Base-by-base conservation (phyloP, 2,329 filamentous ascomycete species). In the Macrophomina pseudophaseolina region DNA sequence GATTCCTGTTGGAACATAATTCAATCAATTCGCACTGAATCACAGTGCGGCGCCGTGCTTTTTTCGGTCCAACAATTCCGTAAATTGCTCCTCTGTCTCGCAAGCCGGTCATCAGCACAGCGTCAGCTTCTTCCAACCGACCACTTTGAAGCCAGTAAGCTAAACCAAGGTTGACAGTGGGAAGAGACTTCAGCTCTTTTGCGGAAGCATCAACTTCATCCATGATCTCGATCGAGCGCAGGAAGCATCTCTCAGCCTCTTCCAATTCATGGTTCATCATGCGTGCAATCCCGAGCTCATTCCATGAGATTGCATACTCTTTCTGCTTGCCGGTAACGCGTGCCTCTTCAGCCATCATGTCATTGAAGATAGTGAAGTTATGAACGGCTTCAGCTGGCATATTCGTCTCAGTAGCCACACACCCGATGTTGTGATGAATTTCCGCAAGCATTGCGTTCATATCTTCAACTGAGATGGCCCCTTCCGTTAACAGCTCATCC, bases 101-200 rank as follows among this genome's bases (percentile, higher is more conserved):
- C 14, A 71, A 51, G 3, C 67, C 67, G 16, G 68, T 46, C 44
- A 42, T 48, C 16, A 71, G 35, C 2, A 63, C 64, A 2, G 5
- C 48, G n/a, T 60, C n/a, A 2, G 71, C 71, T 30, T 70, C 56
- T 44, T 59, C 60, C 42, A 65, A 40, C 28, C 65, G 42, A 7
- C 38, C 54, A 16, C 59, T 64, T 16, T 49, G 69, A n/a, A 73
- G 40, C 71, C 70, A 72, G 51, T 69, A 70, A 11, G 67, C 67
- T 1, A 71, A 60, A 1, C 70, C 71, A 5, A 73, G 64, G 30
- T 73, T 73, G 2, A 68, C 70, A 8, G 66, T 35, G 0, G 71
- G 71, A 16, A 72, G 46, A 33, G 70, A 69, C 1, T 69, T 35
- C 32, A 63, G 18, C 18, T 59, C 42, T 11, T 46, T 59, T 14